Conservation (phyloP, 108 stramenopile genomes). For the Fragilaria radians region DNA sequence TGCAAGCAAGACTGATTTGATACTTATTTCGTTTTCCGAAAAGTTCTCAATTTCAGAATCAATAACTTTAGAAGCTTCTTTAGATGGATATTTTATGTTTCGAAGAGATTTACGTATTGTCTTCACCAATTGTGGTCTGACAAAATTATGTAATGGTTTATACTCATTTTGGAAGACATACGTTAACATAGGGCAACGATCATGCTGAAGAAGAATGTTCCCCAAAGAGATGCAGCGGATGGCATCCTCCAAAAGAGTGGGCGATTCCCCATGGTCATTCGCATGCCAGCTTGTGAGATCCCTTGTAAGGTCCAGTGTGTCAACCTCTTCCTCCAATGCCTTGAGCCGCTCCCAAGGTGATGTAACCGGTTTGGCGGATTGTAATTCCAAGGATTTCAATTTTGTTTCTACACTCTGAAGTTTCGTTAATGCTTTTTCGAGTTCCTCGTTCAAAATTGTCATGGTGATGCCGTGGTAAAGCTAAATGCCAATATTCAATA, state of each 20-base stretch:
- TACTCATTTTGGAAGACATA: slow-evolving; percentile 6
- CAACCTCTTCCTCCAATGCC: background rate
- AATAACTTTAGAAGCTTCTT: slow-evolving; percentile 1
- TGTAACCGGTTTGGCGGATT: background rate
- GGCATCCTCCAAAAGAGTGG: background rate
- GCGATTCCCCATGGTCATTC: background rate
- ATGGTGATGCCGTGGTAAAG: background rate
- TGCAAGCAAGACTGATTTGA: background rate
- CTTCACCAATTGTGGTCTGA: background rate
- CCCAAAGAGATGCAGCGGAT: background rate
- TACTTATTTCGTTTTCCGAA: background rate
- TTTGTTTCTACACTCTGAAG: background rate
- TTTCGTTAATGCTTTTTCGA: background rate
- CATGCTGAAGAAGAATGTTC: background rate
- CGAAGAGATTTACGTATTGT: slow-evolving; percentile 4
- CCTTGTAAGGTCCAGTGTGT: background rate
- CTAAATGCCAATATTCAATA: no score
- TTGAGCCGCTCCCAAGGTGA: background rate
- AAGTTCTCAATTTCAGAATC: background rate
- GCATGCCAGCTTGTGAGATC: background rate
- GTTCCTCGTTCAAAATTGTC: background rate
- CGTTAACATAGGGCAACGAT: background rate
- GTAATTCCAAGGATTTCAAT: background rate
- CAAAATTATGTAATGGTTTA: slow-evolving; percentile 6
- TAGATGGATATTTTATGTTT: slow-evolving; percentile 8